Evolutionary conservation across 139 green algal genomes (phyloP), one percentile per base, ranked within the genome.

Genomic region (Volvox africanus): DNA sequence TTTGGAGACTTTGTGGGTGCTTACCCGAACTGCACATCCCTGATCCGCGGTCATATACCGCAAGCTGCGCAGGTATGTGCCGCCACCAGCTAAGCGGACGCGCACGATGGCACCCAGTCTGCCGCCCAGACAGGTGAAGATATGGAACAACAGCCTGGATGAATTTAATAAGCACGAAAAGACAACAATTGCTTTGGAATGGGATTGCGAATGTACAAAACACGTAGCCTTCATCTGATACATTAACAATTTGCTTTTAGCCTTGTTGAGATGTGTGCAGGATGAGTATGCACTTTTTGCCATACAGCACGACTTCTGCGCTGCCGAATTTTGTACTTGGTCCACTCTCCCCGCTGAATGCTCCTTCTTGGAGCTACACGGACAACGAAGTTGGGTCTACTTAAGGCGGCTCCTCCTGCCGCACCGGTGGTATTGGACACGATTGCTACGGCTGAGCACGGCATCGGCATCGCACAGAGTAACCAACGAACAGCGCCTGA

Each of bases 11-110:
- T 73, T 24, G 65, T 5, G 11, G 24, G 5, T 28, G 11, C 11
- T 28, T 73, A 30, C 21, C 65, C 2, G 24, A 16, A 30, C 65
- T 73, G 65, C 24, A 28, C 65, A 9, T 55, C 5, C 44, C 44
- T 5, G 44, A 55, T 55, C 44, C 44, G 44, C 44, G 44, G 44
- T 55, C 44, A 9, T 55, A 9, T 9, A 55, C 44, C 44, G 9
- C 65, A 28, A 30, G 14, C 71, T 35, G 71, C 35, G 80, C 80
- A 86, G 80, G 80, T 86, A 68, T 30, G 78, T n/a, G 30, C 44
- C 26, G 36, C 76, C 76, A 26, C 80, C 26, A 28, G 80, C 26
- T n/a, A 86, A 86, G 50, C 80, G 80, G 0, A 9, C 50, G 6
- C 80, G 80, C 24, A 44, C 28, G 50, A 17, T 26, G 50, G 26